Base-by-base conservation (phyloP, 1,284 basidiomycete genomes). In the Puccinia coronata region DNA sequence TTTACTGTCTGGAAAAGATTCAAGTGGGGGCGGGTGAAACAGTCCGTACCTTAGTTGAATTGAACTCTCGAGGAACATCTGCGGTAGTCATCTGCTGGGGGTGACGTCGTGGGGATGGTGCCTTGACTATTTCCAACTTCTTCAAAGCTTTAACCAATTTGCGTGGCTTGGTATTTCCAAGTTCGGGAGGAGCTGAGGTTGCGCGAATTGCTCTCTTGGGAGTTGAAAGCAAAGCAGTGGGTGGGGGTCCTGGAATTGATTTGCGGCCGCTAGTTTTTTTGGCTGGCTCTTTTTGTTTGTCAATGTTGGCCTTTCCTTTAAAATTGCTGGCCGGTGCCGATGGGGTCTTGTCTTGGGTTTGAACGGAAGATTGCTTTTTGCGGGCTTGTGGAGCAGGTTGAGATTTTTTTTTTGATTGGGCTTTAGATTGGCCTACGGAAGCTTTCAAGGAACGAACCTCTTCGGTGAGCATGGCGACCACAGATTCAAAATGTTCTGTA, bases 31-130 rank as follows among this genome's bases (percentile, higher is more conserved):
- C 18, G 43, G 16, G 18, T 36, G 18, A 16, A 41, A 69, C 20
- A 16, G 36, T 36, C 18, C 65, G 18, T 39, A 71, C 69, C 41
- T 71, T 71, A n/a, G 43, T 51, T 4, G 20, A 23, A 18, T 34
- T 71, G 69, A 71, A 71, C 16, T 31, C 31, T 8, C 8, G 25
- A 51, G 69, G 69, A n/a, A 71, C 41, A n/a, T 71, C 36, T 39
- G 6, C 16, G 6, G 69, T 43, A 23, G 18, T 23, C 36, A 71
- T 47, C 47, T 71, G 69, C 43, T 71, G 5, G 36, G 69, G 69
- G 47, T 71, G 16, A 31, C 31, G 69, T 43, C 41, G 14, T 12
- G 36, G 69, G 28, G 63, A 67, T n/a, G 36, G 63, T 8, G 5
- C 25, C 28, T 9, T 47, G 43, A 57, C 55, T 9, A 31, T 23